A percentile compares a stretch with the other conserved stretches of the same genome.
Conservation (phyloP, 1,139 yeast genomes). For the Magnusiomyces suaveolens region DNA sequence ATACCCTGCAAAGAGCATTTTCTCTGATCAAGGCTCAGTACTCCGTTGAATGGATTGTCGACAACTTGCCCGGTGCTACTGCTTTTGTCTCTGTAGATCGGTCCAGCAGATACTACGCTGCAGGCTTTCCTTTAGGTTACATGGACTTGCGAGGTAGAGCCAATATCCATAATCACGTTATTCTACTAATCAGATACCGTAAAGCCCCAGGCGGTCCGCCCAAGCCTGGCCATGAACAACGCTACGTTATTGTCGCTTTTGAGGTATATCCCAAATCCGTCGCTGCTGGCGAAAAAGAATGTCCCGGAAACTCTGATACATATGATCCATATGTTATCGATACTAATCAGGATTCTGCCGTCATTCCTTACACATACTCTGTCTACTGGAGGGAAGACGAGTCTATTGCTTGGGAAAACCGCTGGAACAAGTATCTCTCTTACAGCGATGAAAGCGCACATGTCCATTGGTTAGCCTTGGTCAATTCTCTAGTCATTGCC, state of each 20-base stretch:
- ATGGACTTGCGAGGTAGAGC: slow-evolving; percentile 44
- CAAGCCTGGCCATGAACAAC: slow-evolving; percentile 22
- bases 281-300: slow-evolving; percentile 34
- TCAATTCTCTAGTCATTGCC: slow-evolving; percentile 56
- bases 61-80: slow-evolving; percentile 83
- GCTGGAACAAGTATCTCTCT: slow-evolving; percentile 69
- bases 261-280: slow-evolving; percentile 86
- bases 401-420: slow-evolving; percentile 51
- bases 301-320: slow-evolving; percentile 23
- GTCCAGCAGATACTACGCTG: slow-evolving; percentile 60
- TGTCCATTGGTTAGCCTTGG: slow-evolving; percentile 63
- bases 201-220: slow-evolving; percentile 34
- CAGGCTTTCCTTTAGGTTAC: slow-evolving; percentile 82
- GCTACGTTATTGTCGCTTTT: slow-evolving; percentile 69
- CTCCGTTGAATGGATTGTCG: slow-evolving; percentile 75
- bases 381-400: slow-evolving; percentile 84
- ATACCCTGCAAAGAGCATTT: slow-evolving; percentile 48
- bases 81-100: slow-evolving; percentile 59
- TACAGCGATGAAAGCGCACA: slow-evolving; percentile 42
- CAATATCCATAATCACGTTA: slow-evolving; percentile 61
- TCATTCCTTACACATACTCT: slow-evolving; percentile 72
- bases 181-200: slow-evolving; percentile 70
- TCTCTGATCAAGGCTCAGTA: slow-evolving; percentile 59
- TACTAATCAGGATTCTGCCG: slow-evolving; percentile 26
- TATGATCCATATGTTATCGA: slow-evolving; percentile 21